These are phyloP conservation scores for Brassica balearica DNA, from an alignment of 441 rosid species.

Conservation along the genomic window DNA sequence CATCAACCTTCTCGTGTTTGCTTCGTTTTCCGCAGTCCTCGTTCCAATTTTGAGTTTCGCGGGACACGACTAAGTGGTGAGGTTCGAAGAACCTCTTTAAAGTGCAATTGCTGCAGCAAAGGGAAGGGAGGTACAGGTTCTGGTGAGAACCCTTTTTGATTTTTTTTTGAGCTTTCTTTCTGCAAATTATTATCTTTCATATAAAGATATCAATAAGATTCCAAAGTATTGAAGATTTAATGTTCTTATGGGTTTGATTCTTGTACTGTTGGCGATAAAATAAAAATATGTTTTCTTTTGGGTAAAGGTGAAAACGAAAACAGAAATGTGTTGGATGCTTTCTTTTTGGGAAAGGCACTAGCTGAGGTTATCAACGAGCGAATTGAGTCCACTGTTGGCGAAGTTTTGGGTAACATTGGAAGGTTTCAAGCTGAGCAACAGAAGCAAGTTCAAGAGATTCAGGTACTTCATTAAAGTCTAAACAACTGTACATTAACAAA, in stretches of 20 bases:
- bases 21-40: conserved; percentile 13
- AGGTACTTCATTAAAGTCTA: conserved; percentile 50
- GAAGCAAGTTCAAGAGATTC: conserved; percentile 85
- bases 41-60: conserved; percentile 39
- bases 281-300: not conserved
- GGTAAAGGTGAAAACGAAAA: conserved; percentile 69
- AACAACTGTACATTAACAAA: conserved; percentile 3
- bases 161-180: not conserved
- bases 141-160: conserved; percentile 39
- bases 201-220: too few relatives aligned
- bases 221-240: too few relatives aligned
- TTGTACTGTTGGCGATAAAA: not conserved
- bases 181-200: not conserved
- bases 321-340: conserved; percentile 75
- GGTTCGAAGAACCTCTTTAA: conserved; percentile 37
- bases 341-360: conserved; percentile 95
- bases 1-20: conserved; percentile 16
- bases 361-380: conserved; percentile 88
- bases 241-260: conserved; percentile 4
- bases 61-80: conserved; percentile 33
- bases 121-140: conserved; percentile 51
- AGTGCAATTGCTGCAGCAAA: conserved; percentile 51
- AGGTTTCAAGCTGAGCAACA: conserved; percentile 92
- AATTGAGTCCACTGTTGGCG: conserved; percentile 83
- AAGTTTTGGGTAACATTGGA: conserved; percentile 71